A percentile compares a stretch with the other conserved stretches of the same genome.
phyloP scores from a whole-genome alignment of 2,329 filamentous ascomycete genomes.

The Dryadomyces quercivorus region DNA sequence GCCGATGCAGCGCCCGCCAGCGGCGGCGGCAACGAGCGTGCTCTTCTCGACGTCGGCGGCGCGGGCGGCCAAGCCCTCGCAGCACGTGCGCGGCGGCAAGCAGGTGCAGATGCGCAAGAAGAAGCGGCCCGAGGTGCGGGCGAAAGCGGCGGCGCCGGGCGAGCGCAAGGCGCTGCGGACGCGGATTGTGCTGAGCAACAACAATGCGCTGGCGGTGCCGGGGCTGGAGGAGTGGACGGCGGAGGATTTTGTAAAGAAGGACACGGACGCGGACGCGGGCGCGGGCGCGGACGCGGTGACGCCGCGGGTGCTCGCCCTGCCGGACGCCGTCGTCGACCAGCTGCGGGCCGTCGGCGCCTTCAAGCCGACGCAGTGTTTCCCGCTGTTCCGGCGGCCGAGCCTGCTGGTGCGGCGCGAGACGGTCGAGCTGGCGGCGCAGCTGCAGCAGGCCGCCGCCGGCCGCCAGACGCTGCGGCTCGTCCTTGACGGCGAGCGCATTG shows the following conservation, averaged over 20 bases:
- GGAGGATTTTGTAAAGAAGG: slow-evolving; percentile 22
- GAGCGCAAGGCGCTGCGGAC: slow-evolving; percentile 83
- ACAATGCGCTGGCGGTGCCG: slow-evolving; percentile 71
- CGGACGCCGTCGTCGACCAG: slow-evolving; percentile 60
- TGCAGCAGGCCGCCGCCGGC: slow-evolving; percentile 42
- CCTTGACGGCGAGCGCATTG: slow-evolving; percentile 58
- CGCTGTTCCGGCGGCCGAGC: slow-evolving; percentile 70
- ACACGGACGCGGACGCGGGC: neutral
- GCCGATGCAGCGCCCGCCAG: neutral
- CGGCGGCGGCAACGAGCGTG: slow-evolving; percentile 3
- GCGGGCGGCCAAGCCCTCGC: slow-evolving; percentile 1
- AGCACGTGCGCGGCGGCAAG: slow-evolving; percentile 25
- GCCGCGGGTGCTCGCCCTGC: slow-evolving; percentile 52
- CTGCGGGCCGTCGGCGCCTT: slow-evolving; percentile 80
- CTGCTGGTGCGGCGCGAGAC: slow-evolving; percentile 69
- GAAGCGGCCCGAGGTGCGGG: slow-evolving; percentile 40
- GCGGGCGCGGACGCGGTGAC: neutral
- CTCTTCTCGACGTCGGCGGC: slow-evolving; percentile 24
- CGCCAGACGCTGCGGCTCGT: slow-evolving; percentile 52
- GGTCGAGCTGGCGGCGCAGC: slow-evolving; percentile 52
- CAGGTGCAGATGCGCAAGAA: slow-evolving; percentile 22
- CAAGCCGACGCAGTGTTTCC: slow-evolving; percentile 82
- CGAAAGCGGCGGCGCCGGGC: slow-evolving; percentile 53
- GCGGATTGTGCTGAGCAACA: slow-evolving; percentile 84
- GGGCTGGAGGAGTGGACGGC: slow-evolving; percentile 50